Base-by-base conservation (phyloP, 75 land plant genomes). In the Ceratopteris richardii region DNA sequence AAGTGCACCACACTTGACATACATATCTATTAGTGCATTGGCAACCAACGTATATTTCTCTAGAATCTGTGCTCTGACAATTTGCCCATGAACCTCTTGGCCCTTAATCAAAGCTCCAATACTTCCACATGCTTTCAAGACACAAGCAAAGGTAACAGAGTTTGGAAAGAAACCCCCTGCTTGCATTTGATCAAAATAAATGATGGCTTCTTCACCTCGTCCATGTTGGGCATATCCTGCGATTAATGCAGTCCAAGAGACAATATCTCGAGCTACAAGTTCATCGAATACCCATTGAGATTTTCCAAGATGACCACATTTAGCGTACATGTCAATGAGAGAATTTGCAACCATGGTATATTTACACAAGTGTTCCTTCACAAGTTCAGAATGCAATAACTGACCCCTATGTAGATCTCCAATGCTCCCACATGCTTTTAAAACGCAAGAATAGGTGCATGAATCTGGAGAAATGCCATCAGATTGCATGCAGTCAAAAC, bases 261-360 rank as follows among this genome's bases (percentile, higher is more conserved):
- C 33, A 6, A 57, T 36, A 31, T 63, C 63, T 25, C 24, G 22
- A 26, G 25, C n/a, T 20, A 20, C 33, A 28, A 10, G 31, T 16
- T 57, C 50, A 16, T 63, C 39, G 40, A 65, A 41, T 46, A 42
- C 24, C n/a, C 62, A 4, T 13, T 4, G 22, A 26, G 67, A 67
- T 29, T 26, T 51, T 26, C 36, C 48, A 21, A 65, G 39, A 31
- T 6, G 19, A 18, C 66, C 67, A 33, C 68, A 65, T 60, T 42
- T 65, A 12, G 48, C 48, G 62, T 65, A 65, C 67, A 65, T 62
- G 66, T 65, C 65, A 4, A 60, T 25, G 3, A 65, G 17, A 11
- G 64, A 22, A 17, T 20, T 62, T 12, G 50, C 62, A 2, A 46
- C 4, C 25, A 42, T 44, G n/a, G 27, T 23, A 60, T 23, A 11